phyloP scores from a whole-genome alignment of 2,329 filamentous ascomycete genomes.

The Biscogniauxia mediterranea region DNA sequence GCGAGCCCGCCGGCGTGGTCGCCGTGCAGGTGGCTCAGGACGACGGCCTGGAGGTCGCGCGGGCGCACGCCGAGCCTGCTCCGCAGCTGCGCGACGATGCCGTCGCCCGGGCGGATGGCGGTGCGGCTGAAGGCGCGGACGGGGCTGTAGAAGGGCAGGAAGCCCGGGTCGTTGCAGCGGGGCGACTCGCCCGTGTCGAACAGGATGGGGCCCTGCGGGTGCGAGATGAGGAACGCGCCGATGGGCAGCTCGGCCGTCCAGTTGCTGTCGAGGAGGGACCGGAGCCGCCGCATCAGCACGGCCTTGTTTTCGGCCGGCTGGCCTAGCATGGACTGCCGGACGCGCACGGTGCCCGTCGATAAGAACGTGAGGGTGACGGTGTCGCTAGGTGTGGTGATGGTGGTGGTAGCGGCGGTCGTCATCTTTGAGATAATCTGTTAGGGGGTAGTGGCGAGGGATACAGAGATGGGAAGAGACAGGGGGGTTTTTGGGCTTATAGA shows the following conservation, averaged over 20 bases:
- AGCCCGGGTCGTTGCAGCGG: slow-evolving; percentile 19
- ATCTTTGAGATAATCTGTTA: too few relatives aligned
- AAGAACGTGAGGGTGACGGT: not conserved
- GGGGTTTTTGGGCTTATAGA: not conserved
- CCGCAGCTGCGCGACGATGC: slow-evolving; percentile 18
- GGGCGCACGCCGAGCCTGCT: slow-evolving; percentile 19
- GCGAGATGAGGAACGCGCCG: slow-evolving; percentile 23
- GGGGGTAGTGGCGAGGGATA: too few relatives aligned
- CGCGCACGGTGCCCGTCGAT: slow-evolving; percentile 18
- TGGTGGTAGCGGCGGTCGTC: too few relatives aligned
- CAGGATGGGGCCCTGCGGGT: slow-evolving; percentile 22
- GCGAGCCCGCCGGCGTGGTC: slow-evolving; percentile 29
- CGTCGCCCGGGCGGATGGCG: slow-evolving; percentile 17
- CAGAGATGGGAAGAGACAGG: not conserved
- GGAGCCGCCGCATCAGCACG: slow-evolving; percentile 20
- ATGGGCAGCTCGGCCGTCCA: slow-evolving; percentile 21
- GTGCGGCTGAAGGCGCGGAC: slow-evolving; percentile 6
- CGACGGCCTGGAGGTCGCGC: slow-evolving; percentile 26
- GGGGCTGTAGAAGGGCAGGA: slow-evolving; percentile 21
- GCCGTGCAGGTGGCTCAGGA: slow-evolving; percentile 32
- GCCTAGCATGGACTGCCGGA: slow-evolving; percentile 14
- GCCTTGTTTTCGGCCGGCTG: slow-evolving; percentile 19
- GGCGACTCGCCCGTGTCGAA: slow-evolving; percentile 26
- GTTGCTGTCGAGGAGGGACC: slow-evolving; percentile 17
- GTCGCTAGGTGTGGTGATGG: not conserved